A percentile compares a stretch with the other conserved stretches of the same genome.
These are phyloP conservation scores for Trichophaea hybrida DNA, from an alignment of 2,329 filamentous ascomycete species.

Conservation along the genomic window DNA sequence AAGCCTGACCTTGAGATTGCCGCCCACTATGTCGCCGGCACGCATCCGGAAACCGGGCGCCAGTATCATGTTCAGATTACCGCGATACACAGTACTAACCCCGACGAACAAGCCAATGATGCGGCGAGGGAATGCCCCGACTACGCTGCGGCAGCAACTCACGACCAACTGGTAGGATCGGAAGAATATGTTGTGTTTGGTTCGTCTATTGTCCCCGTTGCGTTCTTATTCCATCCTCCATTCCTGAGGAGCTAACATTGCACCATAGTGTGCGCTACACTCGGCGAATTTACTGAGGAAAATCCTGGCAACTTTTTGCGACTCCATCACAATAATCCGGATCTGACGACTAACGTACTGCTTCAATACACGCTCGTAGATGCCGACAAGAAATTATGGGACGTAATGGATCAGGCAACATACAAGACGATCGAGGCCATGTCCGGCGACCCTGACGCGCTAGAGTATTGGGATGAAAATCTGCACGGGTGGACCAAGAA, in stretches of 20 bases:
- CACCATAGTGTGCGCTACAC: constrained; percentile 5
- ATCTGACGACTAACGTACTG: constrained; percentile 1
- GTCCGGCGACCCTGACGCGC: neutral
- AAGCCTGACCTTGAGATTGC: constrained; percentile 2
- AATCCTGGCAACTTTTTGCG: neutral
- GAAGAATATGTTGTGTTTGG: constrained; percentile 7
- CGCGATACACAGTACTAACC: constrained; percentile 5
- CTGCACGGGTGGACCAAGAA: neutral
- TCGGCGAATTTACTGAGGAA: constrained; percentile 4
- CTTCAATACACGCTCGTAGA: constrained; percentile 1
- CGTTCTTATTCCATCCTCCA: neutral
- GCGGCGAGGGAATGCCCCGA: constrained; percentile 7
- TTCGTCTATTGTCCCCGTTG: neutral
- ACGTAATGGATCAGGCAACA: constrained; percentile 8
- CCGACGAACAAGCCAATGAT: constrained; percentile 1
- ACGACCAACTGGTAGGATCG: neutral
- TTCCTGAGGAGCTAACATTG: neutral
- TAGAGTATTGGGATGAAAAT: constrained; percentile 1
- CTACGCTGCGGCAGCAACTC: constrained; percentile 1
- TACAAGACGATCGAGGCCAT: constrained; percentile 4
- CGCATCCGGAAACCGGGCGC: neutral
- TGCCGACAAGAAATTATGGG: constrained; percentile 4
- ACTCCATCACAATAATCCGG: neutral
- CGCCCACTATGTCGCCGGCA: constrained; percentile 4
- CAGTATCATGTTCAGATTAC: constrained; percentile 10